Evolutionary conservation across 768 basidiomycete species (phyloP).

Genomic region (Termitomyces sp.): DNA sequence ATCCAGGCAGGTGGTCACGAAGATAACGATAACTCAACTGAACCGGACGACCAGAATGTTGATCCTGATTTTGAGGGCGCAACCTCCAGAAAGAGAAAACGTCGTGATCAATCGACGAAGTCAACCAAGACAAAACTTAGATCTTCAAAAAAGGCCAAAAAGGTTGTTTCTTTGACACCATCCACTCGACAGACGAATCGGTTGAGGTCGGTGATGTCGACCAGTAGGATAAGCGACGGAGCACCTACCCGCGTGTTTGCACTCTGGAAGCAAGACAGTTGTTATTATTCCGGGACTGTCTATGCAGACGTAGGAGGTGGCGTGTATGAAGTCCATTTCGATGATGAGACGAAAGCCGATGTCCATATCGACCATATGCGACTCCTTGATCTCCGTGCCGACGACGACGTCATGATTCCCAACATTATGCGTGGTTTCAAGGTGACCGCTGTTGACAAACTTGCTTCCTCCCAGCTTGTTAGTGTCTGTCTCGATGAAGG

Average conservation of each 20-base stretch:
- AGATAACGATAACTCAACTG: constrained; percentile 35
- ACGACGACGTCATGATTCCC: constrained; percentile 51
- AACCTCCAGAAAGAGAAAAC: constrained; percentile 44
- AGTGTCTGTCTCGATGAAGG: constrained; percentile 37
- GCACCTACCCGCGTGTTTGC: constrained; percentile 64
- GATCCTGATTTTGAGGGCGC: constrained; percentile 24
- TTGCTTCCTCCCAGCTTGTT: constrained; percentile 27
- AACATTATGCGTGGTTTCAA: constrained; percentile 27
- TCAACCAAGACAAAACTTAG: constrained; percentile 19
- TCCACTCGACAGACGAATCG: constrained; percentile 32
- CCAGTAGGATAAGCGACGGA: constrained; percentile 12
- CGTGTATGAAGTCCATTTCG: constrained; percentile 56
- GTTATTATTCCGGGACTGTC: constrained; percentile 61
- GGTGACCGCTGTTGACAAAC: constrained; percentile 27
- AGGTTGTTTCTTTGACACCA: constrained; percentile 24
- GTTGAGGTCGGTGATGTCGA: constrained; percentile 32
- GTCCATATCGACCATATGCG: constrained; percentile 55
- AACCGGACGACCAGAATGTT: constrained; percentile 39
- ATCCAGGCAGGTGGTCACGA: constrained; percentile 16
- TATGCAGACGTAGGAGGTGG: constrained; percentile 26
- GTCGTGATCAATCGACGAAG: constrained; percentile 20
- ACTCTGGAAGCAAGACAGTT: constrained; percentile 56
- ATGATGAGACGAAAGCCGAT: constrained; percentile 49
- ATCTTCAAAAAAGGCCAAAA: constrained; percentile 18
- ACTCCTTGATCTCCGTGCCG: constrained; percentile 40